Percentiles rank a stretch among this genome's conserved stretches.
These are phyloP conservation scores for Suhomyces prunicola DNA, from an alignment of 805 yeast genomes.

Conservation along the genomic window DNA sequence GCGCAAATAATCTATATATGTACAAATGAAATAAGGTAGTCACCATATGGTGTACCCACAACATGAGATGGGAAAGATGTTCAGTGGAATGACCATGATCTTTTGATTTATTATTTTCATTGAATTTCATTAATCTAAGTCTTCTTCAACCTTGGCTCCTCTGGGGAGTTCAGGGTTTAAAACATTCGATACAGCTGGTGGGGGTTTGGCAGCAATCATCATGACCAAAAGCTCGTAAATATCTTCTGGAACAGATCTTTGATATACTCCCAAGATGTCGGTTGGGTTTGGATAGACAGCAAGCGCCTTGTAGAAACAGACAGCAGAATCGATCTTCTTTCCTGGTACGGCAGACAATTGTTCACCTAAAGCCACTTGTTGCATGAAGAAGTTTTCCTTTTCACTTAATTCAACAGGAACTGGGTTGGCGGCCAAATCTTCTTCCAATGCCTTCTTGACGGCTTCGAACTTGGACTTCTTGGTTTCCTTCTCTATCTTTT, in stretches of 20 bases:
- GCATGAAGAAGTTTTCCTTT: conserved; percentile 77
- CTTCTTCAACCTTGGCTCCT: conserved; percentile 25
- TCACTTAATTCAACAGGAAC: conserved; percentile 65
- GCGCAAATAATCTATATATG: neutral
- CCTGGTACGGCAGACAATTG: conserved; percentile 65
- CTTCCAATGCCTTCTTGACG: conserved; percentile 58
- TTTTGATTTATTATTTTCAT: neutral
- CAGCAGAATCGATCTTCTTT: conserved; percentile 77
- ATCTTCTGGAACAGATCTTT: conserved; percentile 78
- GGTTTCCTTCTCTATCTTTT: conserved; percentile 50
- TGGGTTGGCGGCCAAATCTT: conserved; percentile 68
- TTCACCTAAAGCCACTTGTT: conserved; percentile 83
- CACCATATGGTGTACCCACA: neutral
- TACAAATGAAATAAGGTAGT: neutral
- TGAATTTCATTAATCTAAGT: conserved; percentile 25
- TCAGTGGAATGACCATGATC: neutral
- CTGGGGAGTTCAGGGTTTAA: conserved; percentile 30
- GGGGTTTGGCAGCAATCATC: conserved; percentile 90
- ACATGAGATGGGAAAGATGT: neutral
- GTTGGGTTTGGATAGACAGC: conserved; percentile 93
- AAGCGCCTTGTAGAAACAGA: conserved; percentile 89
- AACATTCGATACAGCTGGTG: conserved; percentile 69
- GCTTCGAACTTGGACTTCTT: conserved; percentile 59
- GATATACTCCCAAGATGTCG: conserved; percentile 84
- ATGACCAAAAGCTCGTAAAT: conserved; percentile 80